These are phyloP conservation scores for Thraustochytrium striatum DNA, from an alignment of 352 stramenopile species.

Conservation along the genomic window DNA sequence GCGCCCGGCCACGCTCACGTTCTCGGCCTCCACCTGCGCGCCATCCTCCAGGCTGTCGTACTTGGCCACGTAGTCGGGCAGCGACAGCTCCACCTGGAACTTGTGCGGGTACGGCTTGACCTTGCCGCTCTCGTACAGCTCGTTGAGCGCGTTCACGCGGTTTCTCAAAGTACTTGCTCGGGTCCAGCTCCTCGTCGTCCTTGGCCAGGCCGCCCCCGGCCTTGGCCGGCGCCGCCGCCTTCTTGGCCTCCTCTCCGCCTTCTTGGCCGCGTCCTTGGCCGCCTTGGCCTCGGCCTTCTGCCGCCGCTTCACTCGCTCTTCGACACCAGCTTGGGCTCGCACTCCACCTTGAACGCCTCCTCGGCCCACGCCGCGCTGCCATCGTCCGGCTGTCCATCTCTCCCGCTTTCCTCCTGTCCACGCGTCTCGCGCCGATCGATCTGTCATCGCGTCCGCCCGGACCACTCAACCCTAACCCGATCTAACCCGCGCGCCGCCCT, in stretches of 20 bases:
- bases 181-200: constrained; percentile 92
- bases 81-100: constrained; percentile 85
- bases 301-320: constrained; percentile 96
- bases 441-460: background rate
- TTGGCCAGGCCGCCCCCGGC: constrained; percentile 48
- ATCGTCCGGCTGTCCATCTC: background rate
- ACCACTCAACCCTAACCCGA: background rate
- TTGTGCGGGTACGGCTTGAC: constrained; percentile 97
- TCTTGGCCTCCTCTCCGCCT: constrained; percentile 68
- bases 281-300: constrained; percentile 93
- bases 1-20: constrained; percentile 86
- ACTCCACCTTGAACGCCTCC: background rate
- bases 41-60: constrained; percentile 75
- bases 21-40: constrained; percentile 67
- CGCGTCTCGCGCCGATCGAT: background rate
- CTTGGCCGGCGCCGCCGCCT: constrained; percentile 58
- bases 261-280: constrained; percentile 74
- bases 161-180: constrained; percentile 96
- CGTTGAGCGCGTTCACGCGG: constrained; percentile 65
- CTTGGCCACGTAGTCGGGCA: constrained; percentile 87
- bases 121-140: constrained; percentile 80
- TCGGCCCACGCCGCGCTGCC: background rate
- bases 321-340: constrained; percentile 77
- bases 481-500: too few relatives aligned
- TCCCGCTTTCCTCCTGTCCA: background rate